Evolutionary conservation across 192 early-diverging fungal species (phyloP).

Genomic region (Dissophora ornata): DNA sequence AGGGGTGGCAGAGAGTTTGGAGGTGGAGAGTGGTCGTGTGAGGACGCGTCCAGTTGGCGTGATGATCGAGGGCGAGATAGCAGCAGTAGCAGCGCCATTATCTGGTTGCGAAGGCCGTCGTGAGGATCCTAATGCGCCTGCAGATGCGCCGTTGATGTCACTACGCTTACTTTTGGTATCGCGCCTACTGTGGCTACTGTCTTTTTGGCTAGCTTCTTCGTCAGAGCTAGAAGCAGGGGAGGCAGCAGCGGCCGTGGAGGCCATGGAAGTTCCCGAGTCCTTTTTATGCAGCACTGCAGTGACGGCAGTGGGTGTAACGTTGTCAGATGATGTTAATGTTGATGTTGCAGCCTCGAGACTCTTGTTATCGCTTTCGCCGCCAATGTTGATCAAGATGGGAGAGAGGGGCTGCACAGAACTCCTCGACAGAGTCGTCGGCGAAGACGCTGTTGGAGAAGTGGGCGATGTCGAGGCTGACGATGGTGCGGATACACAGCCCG

Average conservation of each 20-base stretch:
- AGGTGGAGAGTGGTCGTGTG: constrained; percentile 42
- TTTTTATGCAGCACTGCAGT: constrained; percentile 41
- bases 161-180: not conserved
- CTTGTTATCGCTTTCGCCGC: too few relatives aligned
- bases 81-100: too few relatives aligned
- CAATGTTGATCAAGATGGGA: constrained; percentile 1
- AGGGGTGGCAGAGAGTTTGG: constrained; percentile 31
- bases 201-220: not conserved
- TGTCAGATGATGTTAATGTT: too few relatives aligned
- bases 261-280: constrained; percentile 47
- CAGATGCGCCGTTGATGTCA: not conserved
- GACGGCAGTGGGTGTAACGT: not conserved
- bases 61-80: not conserved
- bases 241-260: not conserved
- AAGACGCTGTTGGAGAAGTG: constrained; percentile 4
- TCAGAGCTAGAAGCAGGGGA: too few relatives aligned
- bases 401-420: constrained; percentile 5
- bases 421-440: not conserved
- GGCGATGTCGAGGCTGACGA: constrained; percentile 10
- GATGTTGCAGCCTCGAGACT: too few relatives aligned
- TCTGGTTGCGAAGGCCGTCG: constrained; percentile 1
- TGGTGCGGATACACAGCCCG: not conserved
- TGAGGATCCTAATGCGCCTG: not conserved
- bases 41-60: constrained; percentile 42
- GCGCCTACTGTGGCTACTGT: constrained; percentile 2